Evolutionary conservation across 106 monocot species (phyloP).

Genomic region (Dendrobium officinale): DNA sequence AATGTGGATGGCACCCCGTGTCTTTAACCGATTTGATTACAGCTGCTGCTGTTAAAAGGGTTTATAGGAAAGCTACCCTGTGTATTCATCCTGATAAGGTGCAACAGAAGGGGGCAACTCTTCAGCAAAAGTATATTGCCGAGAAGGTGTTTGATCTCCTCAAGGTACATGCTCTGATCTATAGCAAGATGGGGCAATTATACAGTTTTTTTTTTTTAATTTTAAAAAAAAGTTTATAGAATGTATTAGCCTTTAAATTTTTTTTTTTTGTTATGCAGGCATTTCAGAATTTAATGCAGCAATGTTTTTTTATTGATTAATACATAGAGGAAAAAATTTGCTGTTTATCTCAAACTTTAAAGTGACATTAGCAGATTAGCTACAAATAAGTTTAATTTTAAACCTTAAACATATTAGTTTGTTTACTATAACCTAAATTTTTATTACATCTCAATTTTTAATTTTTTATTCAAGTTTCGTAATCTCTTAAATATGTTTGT

Average conservation of each 20-base stretch:
- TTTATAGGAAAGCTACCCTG: constrained; percentile 91
- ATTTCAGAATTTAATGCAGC: background rate
- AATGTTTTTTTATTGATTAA: background rate
- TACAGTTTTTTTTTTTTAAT: background rate
- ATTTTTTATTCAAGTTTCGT: background rate
- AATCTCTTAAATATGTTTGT: background rate
- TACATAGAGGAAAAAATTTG: background rate
- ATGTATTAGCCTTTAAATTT: background rate
- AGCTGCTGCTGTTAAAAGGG: constrained; percentile 72
- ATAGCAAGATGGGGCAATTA: background rate
- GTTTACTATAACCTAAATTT: background rate
- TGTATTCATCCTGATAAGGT: constrained; percentile 96
- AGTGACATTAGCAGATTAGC: background rate
- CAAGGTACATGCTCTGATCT: constrained; percentile 45
- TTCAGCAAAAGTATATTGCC: constrained; percentile 88
- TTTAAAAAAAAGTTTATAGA: background rate
- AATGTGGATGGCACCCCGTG: constrained; percentile 87
- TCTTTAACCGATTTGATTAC: constrained; percentile 89
- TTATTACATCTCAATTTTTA: background rate
- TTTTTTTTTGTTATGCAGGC: background rate
- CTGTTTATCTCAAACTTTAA: background rate
- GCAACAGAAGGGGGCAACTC: constrained; percentile 77
- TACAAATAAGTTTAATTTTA: background rate
- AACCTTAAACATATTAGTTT: background rate
- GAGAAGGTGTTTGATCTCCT: constrained; percentile 99